Percentiles rank a stretch among this genome's conserved stretches.
These are phyloP conservation scores for Pseudogymnoascus sp. DNA, from an alignment of 2,329 filamentous ascomycete genomes.

Conservation along the genomic window DNA sequence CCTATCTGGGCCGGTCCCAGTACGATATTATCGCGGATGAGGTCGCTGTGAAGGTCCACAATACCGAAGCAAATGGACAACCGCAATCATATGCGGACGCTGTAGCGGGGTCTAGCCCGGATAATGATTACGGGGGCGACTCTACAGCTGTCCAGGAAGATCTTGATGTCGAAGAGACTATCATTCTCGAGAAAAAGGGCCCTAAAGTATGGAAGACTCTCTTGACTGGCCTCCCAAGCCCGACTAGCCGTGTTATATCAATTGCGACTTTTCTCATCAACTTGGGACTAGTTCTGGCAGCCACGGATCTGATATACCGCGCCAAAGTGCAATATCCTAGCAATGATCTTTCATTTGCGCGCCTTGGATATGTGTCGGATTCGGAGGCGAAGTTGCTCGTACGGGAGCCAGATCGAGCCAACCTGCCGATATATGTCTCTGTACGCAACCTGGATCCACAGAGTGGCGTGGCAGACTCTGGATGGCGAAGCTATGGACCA, in stretches of 20 bases:
- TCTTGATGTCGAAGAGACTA: slow-evolving; percentile 54
- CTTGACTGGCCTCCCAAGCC: slow-evolving; percentile 66
- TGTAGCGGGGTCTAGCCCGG: slow-evolving; percentile 21
- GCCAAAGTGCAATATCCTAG: slow-evolving; percentile 61
- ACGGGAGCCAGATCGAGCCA: slow-evolving; percentile 67
- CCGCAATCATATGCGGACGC: slow-evolving; percentile 20
- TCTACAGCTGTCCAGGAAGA: slow-evolving; percentile 37
- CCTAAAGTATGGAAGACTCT: slow-evolving; percentile 55
- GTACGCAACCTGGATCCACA: slow-evolving; percentile 47
- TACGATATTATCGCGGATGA: slow-evolving; percentile 51
- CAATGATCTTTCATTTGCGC: slow-evolving; percentile 72
- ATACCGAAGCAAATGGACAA: slow-evolving; percentile 34
- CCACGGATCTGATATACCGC: slow-evolving; percentile 69
- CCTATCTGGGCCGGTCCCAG: slow-evolving; percentile 46
- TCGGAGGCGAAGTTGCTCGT: slow-evolving; percentile 72
- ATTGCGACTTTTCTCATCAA: slow-evolving; percentile 65
- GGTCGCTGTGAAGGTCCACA: slow-evolving; percentile 45
- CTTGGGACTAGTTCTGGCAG: slow-evolving; percentile 55
- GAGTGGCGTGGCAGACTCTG: slow-evolving; percentile 43
- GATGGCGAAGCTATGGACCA: slow-evolving; percentile 60
- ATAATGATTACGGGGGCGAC: slow-evolving; percentile 19
- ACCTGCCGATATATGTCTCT: slow-evolving; percentile 68
- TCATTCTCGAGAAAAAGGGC: slow-evolving; percentile 49
- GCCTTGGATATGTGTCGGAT: slow-evolving; percentile 79
- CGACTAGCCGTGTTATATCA: slow-evolving; percentile 58